Base-by-base conservation (phyloP, 768 basidiomycete species). In the Tephrocybe sp. region DNA sequence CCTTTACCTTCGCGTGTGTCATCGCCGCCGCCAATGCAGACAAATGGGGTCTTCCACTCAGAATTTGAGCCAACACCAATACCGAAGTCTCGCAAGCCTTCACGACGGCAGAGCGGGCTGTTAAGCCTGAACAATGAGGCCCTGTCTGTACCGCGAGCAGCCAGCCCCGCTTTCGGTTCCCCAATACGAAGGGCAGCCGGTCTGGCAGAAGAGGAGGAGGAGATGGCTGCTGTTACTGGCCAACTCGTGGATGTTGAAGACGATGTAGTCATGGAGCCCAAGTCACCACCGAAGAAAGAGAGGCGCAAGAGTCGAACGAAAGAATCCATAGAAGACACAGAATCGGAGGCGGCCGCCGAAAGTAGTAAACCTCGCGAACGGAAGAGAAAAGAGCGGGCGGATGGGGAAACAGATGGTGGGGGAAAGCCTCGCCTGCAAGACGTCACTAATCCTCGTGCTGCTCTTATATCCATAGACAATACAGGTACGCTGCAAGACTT, bases 141-240 rank as follows among this genome's bases (percentile, higher is more conserved):
- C 13, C 57, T 74, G 19, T 60, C 75, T 19, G 71, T 72, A 15
- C 81, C 76, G 8, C 75, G 84, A 49, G 77, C 82, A 21, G 72
- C 80, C 1, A 88, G 85, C 55, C 86, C 86, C 2, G 83, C 83
- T 1, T 81, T 84, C 55, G 86, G 83, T 5, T 84, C 82, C 2
- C 83, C 84, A 24, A 71, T 76, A 24, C 74, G 80, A 38, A 66
- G 76, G 55, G 74, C 76, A 49, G 80, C 81, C 11, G 82, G 74
- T 0, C 60, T 79, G 9, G 81, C 77, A 4, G 80, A 79, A 49
- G 80, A 83, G 30, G 83, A 79, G 47, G 84, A 84, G 54, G 71
- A 74, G 49, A 62, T 66, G 33, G 73, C 64, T 12, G 73, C 64
- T 12, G 62, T 64, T 6, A 55, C 61, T 37, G 67, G 63, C 10